These are phyloP conservation scores for Fistulifera solaris DNA, from an alignment of 108 stramenopile genomes.

Conservation along the genomic window DNA sequence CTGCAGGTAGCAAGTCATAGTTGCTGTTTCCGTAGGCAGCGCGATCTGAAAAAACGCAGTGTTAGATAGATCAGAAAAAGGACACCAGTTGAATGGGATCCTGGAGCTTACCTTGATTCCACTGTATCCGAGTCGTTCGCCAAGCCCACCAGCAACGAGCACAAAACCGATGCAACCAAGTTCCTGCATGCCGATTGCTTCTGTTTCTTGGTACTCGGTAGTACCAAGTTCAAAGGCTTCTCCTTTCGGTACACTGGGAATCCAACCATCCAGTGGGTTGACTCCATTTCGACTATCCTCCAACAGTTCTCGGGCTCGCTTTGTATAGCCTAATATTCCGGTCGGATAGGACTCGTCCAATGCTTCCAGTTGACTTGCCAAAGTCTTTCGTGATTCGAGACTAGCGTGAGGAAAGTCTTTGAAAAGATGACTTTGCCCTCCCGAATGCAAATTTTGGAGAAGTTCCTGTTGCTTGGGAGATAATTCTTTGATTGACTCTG, in stretches of 20 bases:
- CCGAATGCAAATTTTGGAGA: too few species aligned
- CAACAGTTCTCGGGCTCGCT: slow-evolving; percentile 51
- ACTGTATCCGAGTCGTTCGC: slow-evolving; percentile 94
- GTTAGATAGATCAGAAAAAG: background rate
- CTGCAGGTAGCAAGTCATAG: slow-evolving; percentile 81
- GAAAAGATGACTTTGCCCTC: too few species aligned
- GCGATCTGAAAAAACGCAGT: slow-evolving; percentile 55
- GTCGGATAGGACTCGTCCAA: slow-evolving; percentile 52
- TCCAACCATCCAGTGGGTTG: slow-evolving; percentile 94
- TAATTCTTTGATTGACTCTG: too few species aligned
- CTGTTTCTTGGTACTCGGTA: slow-evolving; percentile 39
- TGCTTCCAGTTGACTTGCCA: slow-evolving; percentile 46
- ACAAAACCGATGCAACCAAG: slow-evolving; percentile 74
- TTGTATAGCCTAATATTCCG: slow-evolving; percentile 46
- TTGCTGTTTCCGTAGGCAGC: slow-evolving; percentile 86
- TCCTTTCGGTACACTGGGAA: slow-evolving; percentile 79
- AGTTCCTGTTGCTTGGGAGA: too few species aligned
- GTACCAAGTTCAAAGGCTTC: slow-evolving; percentile 59
- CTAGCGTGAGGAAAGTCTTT: too few species aligned
- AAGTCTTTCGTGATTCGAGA: slow-evolving; percentile 2
- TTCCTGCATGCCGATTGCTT: slow-evolving; percentile 49
- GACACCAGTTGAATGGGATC: background rate
- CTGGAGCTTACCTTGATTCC: slow-evolving; percentile 81
- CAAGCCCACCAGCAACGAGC: slow-evolving; percentile 92
- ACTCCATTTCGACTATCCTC: slow-evolving; percentile 60